Percentiles rank a stretch among this genome's conserved stretches.
Evolutionary conservation across 306 rosid genomes (phyloP).

Genomic region (Casuarina equisetifolia): DNA sequence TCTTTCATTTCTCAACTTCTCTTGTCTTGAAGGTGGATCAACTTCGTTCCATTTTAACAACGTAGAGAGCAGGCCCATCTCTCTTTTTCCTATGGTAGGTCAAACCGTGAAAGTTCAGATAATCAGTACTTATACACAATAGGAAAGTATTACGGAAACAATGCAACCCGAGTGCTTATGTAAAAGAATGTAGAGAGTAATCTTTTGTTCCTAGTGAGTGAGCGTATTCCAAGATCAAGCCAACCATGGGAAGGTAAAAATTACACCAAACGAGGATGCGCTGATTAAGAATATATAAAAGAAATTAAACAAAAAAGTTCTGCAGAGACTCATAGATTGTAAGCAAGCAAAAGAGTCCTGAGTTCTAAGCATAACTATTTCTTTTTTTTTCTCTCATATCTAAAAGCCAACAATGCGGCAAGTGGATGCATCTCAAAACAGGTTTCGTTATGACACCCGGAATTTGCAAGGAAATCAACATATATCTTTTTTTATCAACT

Average conservation of each 20-base stretch:
- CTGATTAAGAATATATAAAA: neutral
- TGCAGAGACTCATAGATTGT: neutral
- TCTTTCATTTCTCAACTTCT: conserved; percentile 72
- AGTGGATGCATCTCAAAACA: neutral
- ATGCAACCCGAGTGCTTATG: neutral
- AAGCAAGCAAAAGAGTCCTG: conserved; percentile 3
- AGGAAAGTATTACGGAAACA: neutral
- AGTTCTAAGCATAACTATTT: neutral
- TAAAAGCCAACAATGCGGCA: neutral
- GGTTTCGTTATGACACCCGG: neutral
- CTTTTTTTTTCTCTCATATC: conserved; percentile 9
- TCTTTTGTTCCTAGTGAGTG: neutral
- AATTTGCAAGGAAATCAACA: neutral
- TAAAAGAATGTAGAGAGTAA: neutral
- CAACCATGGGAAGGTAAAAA: neutral
- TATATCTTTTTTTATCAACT: too few species aligned
- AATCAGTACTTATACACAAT: neutral
- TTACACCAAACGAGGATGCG: conserved; percentile 1
- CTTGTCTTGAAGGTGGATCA: conserved; percentile 82
- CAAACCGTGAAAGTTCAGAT: conserved; percentile 15
- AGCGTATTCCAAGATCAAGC: neutral
- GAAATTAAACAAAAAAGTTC: neutral
- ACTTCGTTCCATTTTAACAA: conserved; percentile 63
- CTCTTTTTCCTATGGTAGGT: conserved; percentile 43
- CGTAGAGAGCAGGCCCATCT: conserved; percentile 73